A percentile compares a stretch with the other conserved stretches of the same genome.
Conservation (phyloP, 2,329 filamentous ascomycete genomes). For the Fusarium sp. region DNA sequence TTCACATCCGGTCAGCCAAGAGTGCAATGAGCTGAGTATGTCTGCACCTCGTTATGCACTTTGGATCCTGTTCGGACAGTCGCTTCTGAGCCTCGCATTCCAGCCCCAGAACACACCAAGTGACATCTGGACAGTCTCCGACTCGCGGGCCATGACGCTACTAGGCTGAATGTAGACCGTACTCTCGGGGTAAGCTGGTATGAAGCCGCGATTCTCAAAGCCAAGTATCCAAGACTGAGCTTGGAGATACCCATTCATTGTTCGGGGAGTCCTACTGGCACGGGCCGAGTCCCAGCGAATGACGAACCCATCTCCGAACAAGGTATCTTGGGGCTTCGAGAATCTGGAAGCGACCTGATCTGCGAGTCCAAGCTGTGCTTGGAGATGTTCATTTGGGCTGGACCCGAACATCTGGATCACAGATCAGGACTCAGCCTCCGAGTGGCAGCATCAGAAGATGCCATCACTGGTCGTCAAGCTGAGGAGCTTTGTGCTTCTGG, state of each 20-base stretch:
- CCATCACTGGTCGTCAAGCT: background rate
- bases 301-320: too few species aligned
- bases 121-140: slow-evolving; percentile 22
- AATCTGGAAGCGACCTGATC: slow-evolving; percentile 9
- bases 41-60: slow-evolving; percentile 34
- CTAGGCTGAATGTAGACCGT: slow-evolving; percentile 4
- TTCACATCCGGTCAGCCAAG: slow-evolving; percentile 33
- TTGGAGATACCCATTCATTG: slow-evolving; percentile 1
- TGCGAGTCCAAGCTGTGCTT: slow-evolving; percentile 19
- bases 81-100: slow-evolving; percentile 25
- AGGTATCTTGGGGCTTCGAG: slow-evolving; percentile 3
- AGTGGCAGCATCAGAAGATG: background rate
- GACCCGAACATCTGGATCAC: background rate
- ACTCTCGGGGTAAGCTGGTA: slow-evolving; percentile 11
- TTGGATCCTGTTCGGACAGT: background rate
- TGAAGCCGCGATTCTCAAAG: slow-evolving; percentile 10
- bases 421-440: slow-evolving; percentile 8
- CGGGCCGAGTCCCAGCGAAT: too few species aligned
- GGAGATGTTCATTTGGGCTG: slow-evolving; percentile 2
- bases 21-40: slow-evolving; percentile 31
- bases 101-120: slow-evolving; percentile 23
- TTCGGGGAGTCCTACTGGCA: too few species aligned
- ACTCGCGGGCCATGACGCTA: slow-evolving; percentile 1
- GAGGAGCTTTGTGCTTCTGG: slow-evolving; percentile 5
- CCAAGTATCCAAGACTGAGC: slow-evolving; percentile 13